A percentile compares a stretch with the other conserved stretches of the same genome.
phyloP scores from a whole-genome alignment of 306 rosid species.

The Parietaria judaica region DNA sequence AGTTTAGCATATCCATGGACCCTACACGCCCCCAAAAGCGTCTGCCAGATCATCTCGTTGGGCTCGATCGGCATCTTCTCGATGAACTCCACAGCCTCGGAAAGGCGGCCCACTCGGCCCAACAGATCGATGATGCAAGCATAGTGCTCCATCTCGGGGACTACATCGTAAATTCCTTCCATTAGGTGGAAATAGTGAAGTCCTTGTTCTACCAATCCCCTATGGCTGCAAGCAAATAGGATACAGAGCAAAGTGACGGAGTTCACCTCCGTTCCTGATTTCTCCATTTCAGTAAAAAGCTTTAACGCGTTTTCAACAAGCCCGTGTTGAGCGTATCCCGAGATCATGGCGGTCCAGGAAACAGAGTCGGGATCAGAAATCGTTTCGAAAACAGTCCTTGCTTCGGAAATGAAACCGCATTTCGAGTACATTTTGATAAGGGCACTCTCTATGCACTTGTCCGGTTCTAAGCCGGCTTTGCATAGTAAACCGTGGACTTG shows the following conservation, averaged over 20 bases:
- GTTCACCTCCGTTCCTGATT: constrained; percentile 32
- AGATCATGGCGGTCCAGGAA: constrained; percentile 70
- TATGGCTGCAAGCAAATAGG: constrained; percentile 75
- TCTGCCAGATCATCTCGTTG: constrained; percentile 64
- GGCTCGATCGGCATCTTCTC: constrained; percentile 49
- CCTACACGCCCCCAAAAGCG: constrained; percentile 72
- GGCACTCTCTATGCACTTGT: constrained; percentile 60
- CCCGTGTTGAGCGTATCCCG: constrained; percentile 64
- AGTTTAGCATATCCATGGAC: constrained; percentile 51
- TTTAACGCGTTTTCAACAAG: constrained; percentile 49
- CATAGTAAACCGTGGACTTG: constrained; percentile 57
- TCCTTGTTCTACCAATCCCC: constrained; percentile 67
- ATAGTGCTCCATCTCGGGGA: constrained; percentile 62
- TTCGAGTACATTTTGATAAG: constrained; percentile 66
- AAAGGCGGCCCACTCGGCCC: constrained; percentile 52
- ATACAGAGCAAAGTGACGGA: constrained; percentile 56
- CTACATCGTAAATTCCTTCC: constrained; percentile 42
- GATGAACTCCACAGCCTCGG: constrained; percentile 53
- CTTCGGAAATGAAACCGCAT: constrained; percentile 45
- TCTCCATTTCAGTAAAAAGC: constrained; percentile 51
- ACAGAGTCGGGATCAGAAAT: constrained; percentile 55
- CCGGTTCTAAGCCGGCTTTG: constrained; percentile 46
- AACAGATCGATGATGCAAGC: constrained; percentile 67
- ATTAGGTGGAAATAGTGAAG: constrained; percentile 36
- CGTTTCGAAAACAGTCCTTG: constrained; percentile 35